These are phyloP conservation scores for Leucocoprinus sp. DNA, from an alignment of 768 basidiomycete species.

Conservation along the genomic window DNA sequence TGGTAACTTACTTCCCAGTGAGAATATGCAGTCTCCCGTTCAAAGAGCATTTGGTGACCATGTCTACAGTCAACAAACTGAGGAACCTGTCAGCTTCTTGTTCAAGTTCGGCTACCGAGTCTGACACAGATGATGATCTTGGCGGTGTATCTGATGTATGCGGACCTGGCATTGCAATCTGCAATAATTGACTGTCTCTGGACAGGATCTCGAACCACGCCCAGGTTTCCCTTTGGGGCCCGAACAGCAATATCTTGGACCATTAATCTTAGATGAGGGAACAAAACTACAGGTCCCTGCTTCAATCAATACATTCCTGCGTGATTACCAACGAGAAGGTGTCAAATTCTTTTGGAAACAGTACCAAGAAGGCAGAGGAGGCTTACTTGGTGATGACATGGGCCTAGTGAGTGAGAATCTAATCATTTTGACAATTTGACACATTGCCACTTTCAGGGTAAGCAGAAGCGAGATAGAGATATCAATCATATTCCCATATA, in stretches of 20 bases:
- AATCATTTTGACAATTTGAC: neutral
- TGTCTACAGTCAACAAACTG: neutral
- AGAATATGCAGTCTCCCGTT: neutral
- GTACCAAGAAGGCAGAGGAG: conserved; percentile 63
- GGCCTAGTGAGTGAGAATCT: conserved; percentile 45
- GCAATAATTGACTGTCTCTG: neutral
- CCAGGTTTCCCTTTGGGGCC: conserved; percentile 47
- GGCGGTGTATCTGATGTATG: conserved; percentile 11
- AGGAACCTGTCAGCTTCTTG: conserved; percentile 8
- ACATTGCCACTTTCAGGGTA: conserved; percentile 12
- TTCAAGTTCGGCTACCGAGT: conserved; percentile 34
- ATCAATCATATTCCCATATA: conserved; percentile 7
- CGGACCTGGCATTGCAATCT: neutral
- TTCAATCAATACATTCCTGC: conserved; percentile 77
- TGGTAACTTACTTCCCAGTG: conserved; percentile 10
- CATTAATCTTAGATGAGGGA: conserved; percentile 43
- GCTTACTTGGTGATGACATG: conserved; percentile 94
- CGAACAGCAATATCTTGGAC: conserved; percentile 32
- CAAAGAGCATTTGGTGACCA: neutral
- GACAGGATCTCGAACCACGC: conserved; percentile 34
- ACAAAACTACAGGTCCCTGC: conserved; percentile 47
- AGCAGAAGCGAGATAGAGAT: conserved; percentile 2
- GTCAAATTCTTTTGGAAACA: conserved; percentile 72
- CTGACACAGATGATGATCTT: conserved; percentile 25
- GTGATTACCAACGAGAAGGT: conserved; percentile 87